Evolutionary conservation across 805 yeast genomes (phyloP).

Genomic region (Saturnispora mendoncae): DNA sequence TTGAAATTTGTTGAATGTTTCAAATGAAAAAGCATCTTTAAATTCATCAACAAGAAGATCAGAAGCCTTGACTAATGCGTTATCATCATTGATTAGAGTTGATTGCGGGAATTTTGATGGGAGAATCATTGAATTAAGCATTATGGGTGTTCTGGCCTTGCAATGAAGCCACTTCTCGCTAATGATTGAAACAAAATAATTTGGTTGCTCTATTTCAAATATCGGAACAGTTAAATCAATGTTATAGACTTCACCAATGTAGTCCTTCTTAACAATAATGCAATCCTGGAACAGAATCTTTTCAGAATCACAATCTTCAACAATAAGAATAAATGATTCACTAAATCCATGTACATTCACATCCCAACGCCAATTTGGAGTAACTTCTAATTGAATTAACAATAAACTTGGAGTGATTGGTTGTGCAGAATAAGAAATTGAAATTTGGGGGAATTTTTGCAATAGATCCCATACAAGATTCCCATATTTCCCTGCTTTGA

Average conservation of each 20-base stretch:
- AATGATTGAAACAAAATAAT: constrained; percentile 58
- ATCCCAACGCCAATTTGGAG: constrained; percentile 80
- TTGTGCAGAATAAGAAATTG: constrained; percentile 51
- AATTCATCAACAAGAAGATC: constrained; percentile 45
- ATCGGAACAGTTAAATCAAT: constrained; percentile 60
- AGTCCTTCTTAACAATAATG: constrained; percentile 41
- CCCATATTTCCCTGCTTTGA: constrained; percentile 64
- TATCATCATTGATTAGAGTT: constrained; percentile 46
- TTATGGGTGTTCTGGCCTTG: constrained; percentile 51
- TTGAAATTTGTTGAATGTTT: constrained; percentile 62
- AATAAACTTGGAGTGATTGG: constrained; percentile 70
- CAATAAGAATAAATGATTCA: constrained; percentile 60
- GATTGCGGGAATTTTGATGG: constrained; percentile 62
- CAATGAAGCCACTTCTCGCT: constrained; percentile 86
- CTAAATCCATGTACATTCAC: constrained; percentile 47
- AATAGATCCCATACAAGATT: constrained; percentile 48
- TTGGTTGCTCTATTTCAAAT: constrained; percentile 53
- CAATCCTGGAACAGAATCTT: constrained; percentile 51
- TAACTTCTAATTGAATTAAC: constrained; percentile 54
- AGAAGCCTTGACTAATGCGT: constrained; percentile 36
- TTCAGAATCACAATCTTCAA: constrained; percentile 83
- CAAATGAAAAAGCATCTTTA: constrained; percentile 36
- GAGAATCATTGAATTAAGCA: constrained; percentile 39
- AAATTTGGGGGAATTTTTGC: constrained; percentile 63
- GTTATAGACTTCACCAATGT: constrained; percentile 44